These are phyloP conservation scores for Firmiana major DNA, from an alignment of 345 rosid species.

Conservation along the genomic window DNA sequence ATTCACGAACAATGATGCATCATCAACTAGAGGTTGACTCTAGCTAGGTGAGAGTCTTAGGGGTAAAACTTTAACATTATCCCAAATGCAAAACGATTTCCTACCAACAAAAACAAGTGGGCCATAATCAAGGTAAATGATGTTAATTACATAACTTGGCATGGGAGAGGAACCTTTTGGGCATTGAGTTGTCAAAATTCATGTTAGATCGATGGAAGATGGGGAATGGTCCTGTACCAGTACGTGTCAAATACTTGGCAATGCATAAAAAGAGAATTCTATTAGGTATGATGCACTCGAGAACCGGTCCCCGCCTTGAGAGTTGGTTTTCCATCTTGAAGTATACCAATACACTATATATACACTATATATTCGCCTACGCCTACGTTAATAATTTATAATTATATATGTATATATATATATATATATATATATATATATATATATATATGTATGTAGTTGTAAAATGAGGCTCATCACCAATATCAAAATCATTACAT, in stretches of 20 bases:
- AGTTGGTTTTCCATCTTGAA: background rate
- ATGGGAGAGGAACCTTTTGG: background rate
- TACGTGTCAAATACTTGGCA: conserved; percentile 21
- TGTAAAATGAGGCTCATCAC: background rate
- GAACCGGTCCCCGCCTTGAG: conserved; percentile 44
- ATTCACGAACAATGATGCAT: background rate
- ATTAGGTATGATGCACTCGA: conserved; percentile 8
- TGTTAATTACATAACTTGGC: background rate
- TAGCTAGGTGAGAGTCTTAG: background rate
- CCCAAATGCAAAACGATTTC: background rate
- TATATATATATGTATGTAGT: background rate
- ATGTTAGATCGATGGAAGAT: background rate
- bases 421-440: no score
- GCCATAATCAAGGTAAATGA: conserved; percentile 12
- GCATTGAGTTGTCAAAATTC: conserved; percentile 16
- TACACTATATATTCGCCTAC: no score
- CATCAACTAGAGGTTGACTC: background rate
- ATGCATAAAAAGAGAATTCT: background rate
- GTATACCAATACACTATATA: background rate
- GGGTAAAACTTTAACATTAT: background rate
- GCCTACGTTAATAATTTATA: background rate
- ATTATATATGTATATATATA: background rate
- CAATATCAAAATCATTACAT: background rate
- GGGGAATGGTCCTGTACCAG: conserved; percentile 21
- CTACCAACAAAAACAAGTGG: conserved; percentile 15